These are phyloP conservation scores for Aspergillus campestris DNA, from an alignment of 495 filamentous ascomycete species.

Conservation along the genomic window DNA sequence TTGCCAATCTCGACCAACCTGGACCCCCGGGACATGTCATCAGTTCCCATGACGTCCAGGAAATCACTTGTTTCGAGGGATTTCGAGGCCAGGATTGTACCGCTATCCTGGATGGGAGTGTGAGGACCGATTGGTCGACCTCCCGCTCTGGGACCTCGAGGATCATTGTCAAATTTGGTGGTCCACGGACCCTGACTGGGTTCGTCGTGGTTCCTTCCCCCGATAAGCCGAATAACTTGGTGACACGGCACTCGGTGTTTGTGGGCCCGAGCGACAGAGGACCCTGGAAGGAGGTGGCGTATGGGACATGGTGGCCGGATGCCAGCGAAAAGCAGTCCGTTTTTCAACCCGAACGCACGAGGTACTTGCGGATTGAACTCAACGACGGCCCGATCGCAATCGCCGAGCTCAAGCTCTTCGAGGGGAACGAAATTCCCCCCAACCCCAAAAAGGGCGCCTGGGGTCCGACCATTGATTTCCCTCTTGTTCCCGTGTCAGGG, in stretches of 20 bases:
- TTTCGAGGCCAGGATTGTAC: too few species aligned
- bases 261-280: constrained; percentile 14
- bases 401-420: constrained; percentile 25
- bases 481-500: constrained; percentile 39
- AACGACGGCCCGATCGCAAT: constrained; percentile 22
- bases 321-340: constrained; percentile 30
- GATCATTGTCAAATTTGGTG: too few species aligned
- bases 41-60: too few species aligned
- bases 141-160: too few species aligned
- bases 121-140: too few species aligned
- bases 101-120: too few species aligned
- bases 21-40: too few species aligned
- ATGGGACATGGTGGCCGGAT: constrained; percentile 36
- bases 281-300: constrained; percentile 30
- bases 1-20: too few species aligned
- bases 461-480: constrained; percentile 43
- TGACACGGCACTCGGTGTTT: too few species aligned
- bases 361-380: constrained; percentile 36
- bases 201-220: constrained; percentile 20
- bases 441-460: constrained; percentile 26
- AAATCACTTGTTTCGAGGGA: too few species aligned
- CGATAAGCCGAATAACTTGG: constrained; percentile 5
- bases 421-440: constrained; percentile 4
- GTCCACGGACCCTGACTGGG: constrained; percentile 7
- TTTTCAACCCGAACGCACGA: constrained; percentile 27